Evolutionary conservation across 2,329 filamentous ascomycete species (phyloP), one percentile per base, ranked within the genome.

Genomic region (Paramyrothecium roridum): DNA sequence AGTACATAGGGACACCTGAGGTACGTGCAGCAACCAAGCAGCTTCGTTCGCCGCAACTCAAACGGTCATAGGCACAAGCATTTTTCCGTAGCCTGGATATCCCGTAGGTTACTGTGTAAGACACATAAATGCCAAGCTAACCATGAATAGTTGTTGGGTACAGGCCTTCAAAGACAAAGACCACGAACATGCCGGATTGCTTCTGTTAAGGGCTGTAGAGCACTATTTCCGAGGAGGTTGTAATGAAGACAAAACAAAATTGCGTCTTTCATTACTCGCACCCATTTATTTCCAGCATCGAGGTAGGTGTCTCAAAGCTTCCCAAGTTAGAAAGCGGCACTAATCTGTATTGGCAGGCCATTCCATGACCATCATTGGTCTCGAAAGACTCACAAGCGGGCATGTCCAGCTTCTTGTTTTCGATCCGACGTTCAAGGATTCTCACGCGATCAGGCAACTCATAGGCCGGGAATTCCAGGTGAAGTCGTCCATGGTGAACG

Each of bases 1-100:
- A 97, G 70, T 98, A 95, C 67, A 98, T 98, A 63, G 93, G 93
- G 17, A 97, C 93, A 1, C 87, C 91, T 10, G 93, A 98, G 78
- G 90, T 90, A 76, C 61, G 68, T 30, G 16, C 4, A 20, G 19
- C 46, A 48, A 22, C 4, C 12, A 19, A 48, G 16, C 46, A 43
- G 16, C 4, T 13, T 13, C n/a, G 45, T 55, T 57, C 10, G 59
- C 19, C 20, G 23, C 8, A 19, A 22, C 26, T 30, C 4, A 30
- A 4, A 30, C 10, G 26, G 10, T 30, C 26, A 11, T 56, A 92
- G 88, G 91, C 90, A 7, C 84, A 93, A 70, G 90, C 92, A 8
- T 80, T 96, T 61, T 89, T 96, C 62, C 73, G 81, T 37, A 85
- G 84, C 60, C 76, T 93, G 8, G 77, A 82, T 3, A 89, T 96